Conservation (phyloP, 2,329 filamentous ascomycete species). For the Fusarium lateritium region DNA sequence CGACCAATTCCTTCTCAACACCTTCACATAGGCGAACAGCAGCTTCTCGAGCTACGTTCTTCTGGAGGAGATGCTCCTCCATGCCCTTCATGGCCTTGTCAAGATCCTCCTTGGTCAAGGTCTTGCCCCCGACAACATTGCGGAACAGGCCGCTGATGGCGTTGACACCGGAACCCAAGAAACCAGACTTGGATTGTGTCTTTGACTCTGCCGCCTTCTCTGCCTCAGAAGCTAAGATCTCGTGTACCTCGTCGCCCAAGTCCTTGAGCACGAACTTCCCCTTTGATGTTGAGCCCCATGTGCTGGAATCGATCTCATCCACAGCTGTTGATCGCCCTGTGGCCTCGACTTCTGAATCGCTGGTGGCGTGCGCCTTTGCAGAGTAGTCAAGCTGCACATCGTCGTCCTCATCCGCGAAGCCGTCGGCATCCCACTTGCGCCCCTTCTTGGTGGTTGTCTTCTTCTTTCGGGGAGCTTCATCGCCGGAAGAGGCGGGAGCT, state of each 20-base stretch:
- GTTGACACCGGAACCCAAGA: constrained; percentile 85
- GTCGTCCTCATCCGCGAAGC: constrained; percentile 86
- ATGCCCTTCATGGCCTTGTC: constrained; percentile 95
- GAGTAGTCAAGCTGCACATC: constrained; percentile 91
- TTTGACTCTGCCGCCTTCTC: constrained; percentile 67
- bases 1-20: constrained; percentile 90
- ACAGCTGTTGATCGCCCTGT: constrained; percentile 70
- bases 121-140: constrained; percentile 96
- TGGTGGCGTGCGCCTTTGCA: constrained; percentile 67
- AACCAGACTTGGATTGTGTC: constrained; percentile 67
- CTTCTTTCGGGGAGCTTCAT: constrained; percentile 77
- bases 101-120: constrained; percentile 88
- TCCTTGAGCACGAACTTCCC: constrained; percentile 96
- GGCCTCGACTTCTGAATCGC: constrained; percentile 67
- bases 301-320: constrained; percentile 81
- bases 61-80: constrained; percentile 93
- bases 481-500: constrained; percentile 82
- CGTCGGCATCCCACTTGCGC: constrained; percentile 93
- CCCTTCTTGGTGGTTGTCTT: constrained; percentile 90
- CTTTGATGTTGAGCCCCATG: constrained; percentile 89
- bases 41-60: constrained; percentile 96
- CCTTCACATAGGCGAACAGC: constrained; percentile 91
- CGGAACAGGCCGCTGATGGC: constrained; percentile 91
- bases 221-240: constrained; percentile 84
- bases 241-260: constrained; percentile 92